Base-by-base conservation (phyloP, 768 basidiomycete genomes). In the Lepiota venenata region DNA sequence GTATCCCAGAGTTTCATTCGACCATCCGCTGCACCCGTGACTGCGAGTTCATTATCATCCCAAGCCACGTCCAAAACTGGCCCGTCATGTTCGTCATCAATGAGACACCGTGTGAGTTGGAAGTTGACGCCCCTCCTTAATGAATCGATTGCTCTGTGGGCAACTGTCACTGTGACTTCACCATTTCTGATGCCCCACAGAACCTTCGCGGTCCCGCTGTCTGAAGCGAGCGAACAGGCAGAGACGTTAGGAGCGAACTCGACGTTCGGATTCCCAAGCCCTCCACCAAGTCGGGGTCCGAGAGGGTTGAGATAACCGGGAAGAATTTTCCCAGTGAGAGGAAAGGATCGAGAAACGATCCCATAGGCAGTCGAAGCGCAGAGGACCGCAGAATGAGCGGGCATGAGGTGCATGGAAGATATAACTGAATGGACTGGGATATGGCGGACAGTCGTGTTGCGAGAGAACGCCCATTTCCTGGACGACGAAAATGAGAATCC, bases 131-230 rank as follows among this genome's bases (percentile, higher is more conserved):
- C 69, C 36, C 75, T 69, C 35, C 74, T 74, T 21, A 66, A 65
- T 4, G 67, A 63, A 46, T 87, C 85, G 78, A 89, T 85, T 16
- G 79, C 81, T 35, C 76, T 78, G 20, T 70, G 71, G 0, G 82
- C 82, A 4, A 74, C 73, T 42, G 84, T 81, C 27, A 89, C 72
- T 0, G 83, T 77, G 7, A 93, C 77, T 50, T 84, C 82, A 25
- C 91, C 91, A 46, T 77, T 80, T 21, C 74, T 71, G 60, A 82
- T 86, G 3, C 90, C 91, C 91, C 91, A 93, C 5, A 82, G 69
- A 11, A 88, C 74, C 51, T 81, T 82, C 9, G 81, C 88, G 0
- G 84, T 83, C 4, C 80, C 80, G 3, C 86, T 85, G 21, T 82
- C 79, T 0, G 87, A 84, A 15, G 77, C 61, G 20, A 91, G 68